phyloP scores from a whole-genome alignment of 495 filamentous ascomycete genomes.

The Lophiostoma macrostomum region DNA sequence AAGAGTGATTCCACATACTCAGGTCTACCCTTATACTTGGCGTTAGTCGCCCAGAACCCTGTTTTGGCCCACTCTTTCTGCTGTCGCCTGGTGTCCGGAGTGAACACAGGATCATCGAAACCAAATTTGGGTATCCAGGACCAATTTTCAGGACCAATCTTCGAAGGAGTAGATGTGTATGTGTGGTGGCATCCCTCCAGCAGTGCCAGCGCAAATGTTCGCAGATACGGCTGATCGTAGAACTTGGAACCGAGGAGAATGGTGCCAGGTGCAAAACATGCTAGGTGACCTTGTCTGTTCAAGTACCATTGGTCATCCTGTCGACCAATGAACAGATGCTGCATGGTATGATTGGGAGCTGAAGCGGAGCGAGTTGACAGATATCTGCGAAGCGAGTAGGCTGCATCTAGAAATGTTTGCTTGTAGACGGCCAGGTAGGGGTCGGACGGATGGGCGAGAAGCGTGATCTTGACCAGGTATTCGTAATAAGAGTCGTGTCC shows the following conservation, averaged over 20 bases:
- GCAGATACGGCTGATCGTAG: constrained; percentile 20
- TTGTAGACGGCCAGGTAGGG: constrained; percentile 27
- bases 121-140: constrained; percentile 34
- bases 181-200: constrained; percentile 39
- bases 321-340: constrained; percentile 36
- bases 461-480: constrained; percentile 36
- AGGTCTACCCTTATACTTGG: constrained; percentile 34
- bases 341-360: constrained; percentile 21
- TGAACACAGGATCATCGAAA: constrained; percentile 17
- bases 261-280: constrained; percentile 37
- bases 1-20: constrained; percentile 39
- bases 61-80: constrained; percentile 13
- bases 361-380: constrained; percentile 31
- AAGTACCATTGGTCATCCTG: constrained; percentile 21
- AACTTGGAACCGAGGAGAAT: constrained; percentile 32
- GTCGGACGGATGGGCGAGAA: constrained; percentile 30
- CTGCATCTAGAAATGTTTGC: constrained; percentile 26
- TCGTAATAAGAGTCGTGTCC: constrained; percentile 38
- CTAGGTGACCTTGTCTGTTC: constrained; percentile 31
- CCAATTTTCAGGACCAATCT: constrained; percentile 34
- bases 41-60: constrained; percentile 32
- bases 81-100: constrained; percentile 16
- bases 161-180: constrained; percentile 29
- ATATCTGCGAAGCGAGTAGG: constrained; percentile 27
- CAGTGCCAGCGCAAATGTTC: constrained; percentile 33